Conservation (phyloP, 768 basidiomycete species). For the Boletus subparvulus region DNA sequence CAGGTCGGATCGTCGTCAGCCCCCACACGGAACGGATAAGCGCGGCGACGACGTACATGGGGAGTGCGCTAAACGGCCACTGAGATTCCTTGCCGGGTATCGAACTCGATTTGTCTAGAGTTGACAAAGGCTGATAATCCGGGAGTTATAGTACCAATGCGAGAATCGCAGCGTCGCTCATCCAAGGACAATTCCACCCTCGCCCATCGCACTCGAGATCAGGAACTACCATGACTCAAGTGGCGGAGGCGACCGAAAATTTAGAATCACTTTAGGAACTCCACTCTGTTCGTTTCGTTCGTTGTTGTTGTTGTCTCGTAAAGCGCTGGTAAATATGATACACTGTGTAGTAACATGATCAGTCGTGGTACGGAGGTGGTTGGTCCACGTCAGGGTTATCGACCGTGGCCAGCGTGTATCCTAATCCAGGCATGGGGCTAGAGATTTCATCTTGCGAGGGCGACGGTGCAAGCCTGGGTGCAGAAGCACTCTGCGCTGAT, state of each 20-base stretch:
- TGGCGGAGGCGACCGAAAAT: conserved; percentile 15
- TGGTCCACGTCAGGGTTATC: conserved; percentile 14
- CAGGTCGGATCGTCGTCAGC: no score
- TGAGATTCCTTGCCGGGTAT: no score
- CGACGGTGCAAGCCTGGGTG: not conserved
- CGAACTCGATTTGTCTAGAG: no score
- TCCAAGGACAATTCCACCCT: not conserved
- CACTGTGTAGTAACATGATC: not conserved
- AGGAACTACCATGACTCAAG: conserved; percentile 22
- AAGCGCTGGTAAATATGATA: conserved; percentile 3
- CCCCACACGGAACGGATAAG: no score
- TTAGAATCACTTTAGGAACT: conserved; percentile 3
- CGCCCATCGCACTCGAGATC: conserved; percentile 16
- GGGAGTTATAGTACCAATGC: not conserved
- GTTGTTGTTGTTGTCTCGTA: not conserved
- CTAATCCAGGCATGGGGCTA: conserved; percentile 27
- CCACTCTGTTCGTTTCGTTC: not conserved
- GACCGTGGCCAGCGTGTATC: conserved; percentile 14
- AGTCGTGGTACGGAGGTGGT: conserved; percentile 23
- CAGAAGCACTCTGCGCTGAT: conserved; percentile 5
- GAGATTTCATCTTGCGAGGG: not conserved
- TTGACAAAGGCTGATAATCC: no score
- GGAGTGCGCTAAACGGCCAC: no score
- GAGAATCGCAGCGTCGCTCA: not conserved
- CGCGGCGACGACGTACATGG: no score